Percentiles rank a stretch among this genome's conserved stretches.
Conservation (phyloP, 805 yeast genomes). For the Ogataea polymorpha region DNA sequence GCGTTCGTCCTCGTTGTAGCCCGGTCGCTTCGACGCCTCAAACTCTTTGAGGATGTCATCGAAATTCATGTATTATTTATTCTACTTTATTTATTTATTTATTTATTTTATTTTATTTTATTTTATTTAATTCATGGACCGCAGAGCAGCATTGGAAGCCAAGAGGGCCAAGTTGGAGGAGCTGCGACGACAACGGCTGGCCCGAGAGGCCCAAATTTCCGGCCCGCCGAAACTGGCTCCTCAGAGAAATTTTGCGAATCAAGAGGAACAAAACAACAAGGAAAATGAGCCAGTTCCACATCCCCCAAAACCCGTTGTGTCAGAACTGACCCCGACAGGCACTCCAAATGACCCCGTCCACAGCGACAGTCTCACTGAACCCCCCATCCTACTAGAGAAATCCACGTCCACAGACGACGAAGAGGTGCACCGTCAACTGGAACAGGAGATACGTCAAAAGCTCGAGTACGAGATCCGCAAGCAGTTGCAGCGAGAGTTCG, state of each 20-base stretch:
- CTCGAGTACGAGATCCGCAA: conserved; percentile 12
- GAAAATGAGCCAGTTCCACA: background rate
- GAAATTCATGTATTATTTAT: conserved; percentile 43
- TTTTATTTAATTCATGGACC: conserved; percentile 23
- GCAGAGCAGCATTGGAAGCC: conserved; percentile 41
- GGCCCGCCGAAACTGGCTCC: too few species aligned
- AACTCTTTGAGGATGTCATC: conserved; percentile 71
- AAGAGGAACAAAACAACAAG: background rate
- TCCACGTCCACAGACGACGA: conserved; percentile 9
- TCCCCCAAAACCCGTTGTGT: background rate
- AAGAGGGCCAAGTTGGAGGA: conserved; percentile 49
- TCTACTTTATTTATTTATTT: background rate
- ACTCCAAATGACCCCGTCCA: too few species aligned
- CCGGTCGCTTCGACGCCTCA: conserved; percentile 37
- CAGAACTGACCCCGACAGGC: too few species aligned
- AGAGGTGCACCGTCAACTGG: conserved; percentile 10
- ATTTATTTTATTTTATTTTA: conserved; percentile 5
- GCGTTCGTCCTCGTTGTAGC: conserved; percentile 22
- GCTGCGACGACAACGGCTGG: conserved; percentile 46
- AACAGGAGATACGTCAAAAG: conserved; percentile 10
- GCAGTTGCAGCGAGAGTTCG: conserved; percentile 9
- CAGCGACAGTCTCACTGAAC: background rate
- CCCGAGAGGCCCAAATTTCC: conserved; percentile 17
- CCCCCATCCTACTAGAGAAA: conserved; percentile 2
- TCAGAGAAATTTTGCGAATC: too few species aligned